Percentiles rank a stretch among this genome's conserved stretches.
phyloP scores from a whole-genome alignment of 2,329 filamentous ascomycete genomes.

The Aspergillus cejpii region DNA sequence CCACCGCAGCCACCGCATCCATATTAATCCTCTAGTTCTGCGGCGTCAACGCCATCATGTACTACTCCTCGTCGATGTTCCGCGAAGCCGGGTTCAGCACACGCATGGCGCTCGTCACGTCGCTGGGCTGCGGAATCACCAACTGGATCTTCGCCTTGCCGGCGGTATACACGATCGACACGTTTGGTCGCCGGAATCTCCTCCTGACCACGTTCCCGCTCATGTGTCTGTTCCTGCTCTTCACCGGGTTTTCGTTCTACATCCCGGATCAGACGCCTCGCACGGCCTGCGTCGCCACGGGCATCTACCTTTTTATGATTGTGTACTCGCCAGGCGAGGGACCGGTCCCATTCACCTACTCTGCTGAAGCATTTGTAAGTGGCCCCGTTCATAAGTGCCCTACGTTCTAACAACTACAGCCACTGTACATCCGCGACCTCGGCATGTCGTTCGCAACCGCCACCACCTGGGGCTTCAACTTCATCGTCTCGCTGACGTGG shows the following conservation, averaged over 20 bases:
- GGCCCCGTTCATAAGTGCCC: neutral
- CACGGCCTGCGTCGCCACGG: constrained; percentile 39
- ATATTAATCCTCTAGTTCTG: constrained; percentile 34
- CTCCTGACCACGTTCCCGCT: constrained; percentile 58
- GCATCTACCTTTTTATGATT: constrained; percentile 46
- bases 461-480: constrained; percentile 53
- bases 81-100: constrained; percentile 48
- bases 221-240: constrained; percentile 38
- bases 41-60: constrained; percentile 53
- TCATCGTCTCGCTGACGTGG: constrained; percentile 50
- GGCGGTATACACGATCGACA: constrained; percentile 61
- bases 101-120: constrained; percentile 51
- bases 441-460: constrained; percentile 56
- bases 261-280: constrained; percentile 27
- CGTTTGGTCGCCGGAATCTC: constrained; percentile 57
- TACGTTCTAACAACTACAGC: constrained; percentile 19
- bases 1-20: no score
- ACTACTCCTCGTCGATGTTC: constrained; percentile 59
- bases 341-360: constrained; percentile 59
- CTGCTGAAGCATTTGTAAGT: constrained; percentile 52
- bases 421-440: constrained; percentile 54
- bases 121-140: constrained; percentile 58
- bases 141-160: constrained; percentile 61
- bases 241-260: constrained; percentile 47
- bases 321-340: constrained; percentile 54